phyloP scores from a whole-genome alignment of 2,329 filamentous ascomycete genomes.

The Fusarium tupiense region DNA sequence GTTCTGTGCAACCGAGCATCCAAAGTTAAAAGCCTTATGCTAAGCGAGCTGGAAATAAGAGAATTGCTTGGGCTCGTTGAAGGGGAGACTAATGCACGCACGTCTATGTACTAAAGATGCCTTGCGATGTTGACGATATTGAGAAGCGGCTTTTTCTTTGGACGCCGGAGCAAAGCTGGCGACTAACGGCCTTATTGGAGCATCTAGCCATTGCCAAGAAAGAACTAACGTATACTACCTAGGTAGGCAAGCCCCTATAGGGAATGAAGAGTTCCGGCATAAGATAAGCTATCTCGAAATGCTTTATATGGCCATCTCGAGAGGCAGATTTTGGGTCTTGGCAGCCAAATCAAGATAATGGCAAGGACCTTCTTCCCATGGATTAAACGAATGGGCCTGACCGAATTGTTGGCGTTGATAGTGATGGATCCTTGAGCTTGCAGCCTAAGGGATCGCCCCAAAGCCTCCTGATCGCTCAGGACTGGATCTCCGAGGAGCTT shows the following conservation, averaged over 20 bases:
- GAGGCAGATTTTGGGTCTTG: neutral
- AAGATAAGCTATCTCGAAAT: neutral
- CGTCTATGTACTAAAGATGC: neutral
- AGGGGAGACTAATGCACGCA: neutral
- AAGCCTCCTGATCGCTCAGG: neutral
- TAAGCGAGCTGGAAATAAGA: neutral
- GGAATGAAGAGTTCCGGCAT: neutral
- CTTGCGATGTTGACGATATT: neutral
- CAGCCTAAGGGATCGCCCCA: neutral
- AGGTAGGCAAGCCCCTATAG: neutral
- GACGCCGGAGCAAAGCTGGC: neutral
- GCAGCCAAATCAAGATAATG: too few relatives aligned
- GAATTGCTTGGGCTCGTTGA: neutral
- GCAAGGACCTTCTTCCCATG: neutral
- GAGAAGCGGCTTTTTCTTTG: neutral
- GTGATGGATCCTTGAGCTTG: neutral
- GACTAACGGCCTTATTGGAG: neutral
- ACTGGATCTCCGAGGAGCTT: neutral
- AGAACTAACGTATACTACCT: too few relatives aligned
- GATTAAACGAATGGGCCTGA: neutral
- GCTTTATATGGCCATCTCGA: neutral
- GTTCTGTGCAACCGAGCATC: neutral
- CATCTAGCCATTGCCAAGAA: neutral
- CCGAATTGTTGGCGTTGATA: too few relatives aligned
- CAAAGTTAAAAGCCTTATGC: neutral